Base-by-base conservation (phyloP, 192 early-diverging fungal genomes). In the Podila epicladia region DNA sequence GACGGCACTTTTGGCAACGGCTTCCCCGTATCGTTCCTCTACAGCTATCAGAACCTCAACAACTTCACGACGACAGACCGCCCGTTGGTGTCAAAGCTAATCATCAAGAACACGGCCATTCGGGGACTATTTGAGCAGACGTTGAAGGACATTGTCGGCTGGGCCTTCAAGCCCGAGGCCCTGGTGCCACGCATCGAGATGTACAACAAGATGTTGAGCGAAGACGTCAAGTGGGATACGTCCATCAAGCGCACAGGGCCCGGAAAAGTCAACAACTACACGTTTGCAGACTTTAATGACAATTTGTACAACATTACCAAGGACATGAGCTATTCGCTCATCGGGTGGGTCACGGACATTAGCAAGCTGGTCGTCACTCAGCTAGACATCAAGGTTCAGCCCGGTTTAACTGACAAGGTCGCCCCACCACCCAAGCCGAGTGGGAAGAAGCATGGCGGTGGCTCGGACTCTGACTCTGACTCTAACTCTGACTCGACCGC, bases 1-100 rank as follows among this genome's bases (percentile, higher is more conserved):
- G 84, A 85, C 35, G 76, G 62, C n/a, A 82, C 75, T 12, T 82
- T 85, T 69, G 84, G 84, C 6, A 57, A 80, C 59, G 84, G 84
- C 19, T 74, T 63, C 73, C 73, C 73, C 0, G 67, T 65, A 4
- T 2, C 24, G 6, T 69, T 26, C 61, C 58, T 57, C 67, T 63
- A 20, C 41, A 50, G 32, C 41, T 68, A 59, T 58, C 64, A 59
- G 62, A 82, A 13, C 64, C 72, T 38, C 17, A 70, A 35, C 33
- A 62, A 65, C 70, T 62, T 62, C 67, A 65, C 31, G 17, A 17
- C 45, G 3, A 26, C 11, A 0, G 55, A 75, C 22, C 75, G 80
- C 37, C 77, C 79, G 11, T 70, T 74, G 64, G 58, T 85, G 5
- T 85, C 75, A 31, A 77, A 82, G 15, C 76, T 82, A 38, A 64